These are phyloP conservation scores for Tetradesmus lagerheimii DNA, from an alignment of 139 green algal species.

Conservation along the genomic window DNA sequence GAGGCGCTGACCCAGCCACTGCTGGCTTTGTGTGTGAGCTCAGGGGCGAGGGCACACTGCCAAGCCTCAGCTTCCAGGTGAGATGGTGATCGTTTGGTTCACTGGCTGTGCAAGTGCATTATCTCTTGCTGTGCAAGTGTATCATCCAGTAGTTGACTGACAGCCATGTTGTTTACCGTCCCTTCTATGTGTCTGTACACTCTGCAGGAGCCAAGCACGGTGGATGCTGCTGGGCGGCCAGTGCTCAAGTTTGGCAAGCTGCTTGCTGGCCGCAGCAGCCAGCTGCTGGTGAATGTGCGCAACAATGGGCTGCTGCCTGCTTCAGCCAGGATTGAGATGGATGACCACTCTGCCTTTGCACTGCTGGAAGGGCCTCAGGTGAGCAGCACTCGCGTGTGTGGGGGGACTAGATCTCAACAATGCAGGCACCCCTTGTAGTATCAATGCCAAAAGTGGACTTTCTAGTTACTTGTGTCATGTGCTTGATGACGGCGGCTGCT, in stretches of 20 bases:
- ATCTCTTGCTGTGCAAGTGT: no score
- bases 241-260: conserved; percentile 74
- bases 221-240: conserved; percentile 59
- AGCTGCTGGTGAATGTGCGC: conserved; percentile 61
- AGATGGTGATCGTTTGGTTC: neutral
- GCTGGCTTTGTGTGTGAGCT: conserved; percentile 79
- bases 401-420: no score
- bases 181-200: neutral
- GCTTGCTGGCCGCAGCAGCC: conserved; percentile 63
- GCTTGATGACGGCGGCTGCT: no score
- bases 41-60: conserved; percentile 81
- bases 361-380: conserved; percentile 56
- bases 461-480: no score
- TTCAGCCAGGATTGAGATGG: conserved; percentile 67
- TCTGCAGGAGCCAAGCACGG: conserved; percentile 55
- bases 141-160: no score
- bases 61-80: conserved; percentile 72
- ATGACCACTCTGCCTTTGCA: conserved; percentile 64
- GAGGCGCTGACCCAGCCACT: conserved; percentile 72
- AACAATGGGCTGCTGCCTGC: conserved; percentile 85
- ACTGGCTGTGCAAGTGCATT: neutral
- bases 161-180: no score
- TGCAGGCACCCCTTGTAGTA: no score
- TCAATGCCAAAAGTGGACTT: no score
- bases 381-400: neutral